Evolutionary conservation across 352 stramenopile genomes (phyloP).

Genomic region (Poterioochromonas sp.): DNA sequence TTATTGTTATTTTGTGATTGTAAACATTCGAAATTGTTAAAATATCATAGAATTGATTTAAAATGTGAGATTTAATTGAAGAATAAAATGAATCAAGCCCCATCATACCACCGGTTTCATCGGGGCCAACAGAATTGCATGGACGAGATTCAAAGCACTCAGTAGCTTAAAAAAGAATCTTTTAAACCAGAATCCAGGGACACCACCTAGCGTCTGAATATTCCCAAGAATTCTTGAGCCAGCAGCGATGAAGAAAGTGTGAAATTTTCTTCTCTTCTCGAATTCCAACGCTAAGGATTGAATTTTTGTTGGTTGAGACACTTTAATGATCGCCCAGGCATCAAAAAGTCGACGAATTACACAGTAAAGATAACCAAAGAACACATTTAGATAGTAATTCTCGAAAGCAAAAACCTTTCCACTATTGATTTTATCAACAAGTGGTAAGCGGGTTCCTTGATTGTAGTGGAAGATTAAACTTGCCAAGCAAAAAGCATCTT

Average conservation of each 20-base stretch:
- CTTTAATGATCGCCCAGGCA: neutral
- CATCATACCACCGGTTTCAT: neutral
- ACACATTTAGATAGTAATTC: neutral
- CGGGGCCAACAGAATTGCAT: neutral
- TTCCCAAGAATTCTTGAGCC: neutral
- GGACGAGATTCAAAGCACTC: neutral
- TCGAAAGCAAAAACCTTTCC: neutral
- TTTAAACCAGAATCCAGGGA: conserved; percentile 2
- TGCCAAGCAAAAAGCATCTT: conserved; percentile 41
- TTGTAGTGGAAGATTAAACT: neutral
- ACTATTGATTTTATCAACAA: neutral
- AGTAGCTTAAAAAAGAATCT: neutral
- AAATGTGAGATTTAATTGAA: too few species aligned
- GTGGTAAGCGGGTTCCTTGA: neutral
- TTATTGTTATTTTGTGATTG: too few species aligned
- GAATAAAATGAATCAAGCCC: too few species aligned
- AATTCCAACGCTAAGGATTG: neutral
- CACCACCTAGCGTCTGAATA: neutral
- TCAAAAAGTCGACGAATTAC: neutral
- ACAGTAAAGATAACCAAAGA: neutral
- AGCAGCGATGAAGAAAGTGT: neutral
- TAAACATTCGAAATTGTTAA: too few species aligned
- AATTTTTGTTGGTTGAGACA: conserved; percentile 1
- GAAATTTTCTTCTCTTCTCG: conserved; percentile 3
- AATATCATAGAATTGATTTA: too few species aligned